Evolutionary conservation across 2,329 filamentous ascomycete genomes (phyloP).

Genomic region (Verticillium tricorpus): DNA sequence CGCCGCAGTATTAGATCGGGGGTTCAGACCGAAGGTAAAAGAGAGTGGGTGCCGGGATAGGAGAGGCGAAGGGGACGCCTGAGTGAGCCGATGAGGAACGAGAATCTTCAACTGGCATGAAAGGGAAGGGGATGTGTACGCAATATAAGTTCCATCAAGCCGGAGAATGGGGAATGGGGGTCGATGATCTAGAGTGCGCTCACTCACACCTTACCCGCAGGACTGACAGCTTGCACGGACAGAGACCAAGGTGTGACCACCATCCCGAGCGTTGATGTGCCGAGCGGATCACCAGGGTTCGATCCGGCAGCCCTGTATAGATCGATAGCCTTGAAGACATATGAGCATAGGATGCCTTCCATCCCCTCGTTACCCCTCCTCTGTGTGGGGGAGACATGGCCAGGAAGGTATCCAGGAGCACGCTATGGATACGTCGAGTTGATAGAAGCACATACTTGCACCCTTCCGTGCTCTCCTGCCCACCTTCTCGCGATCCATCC

Average conservation of each 20-base stretch:
- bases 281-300: not conserved
- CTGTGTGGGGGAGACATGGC: not conserved
- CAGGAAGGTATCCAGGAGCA: not conserved
- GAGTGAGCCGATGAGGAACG: slow-evolving; percentile 1
- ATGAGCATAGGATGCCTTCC: not conserved
- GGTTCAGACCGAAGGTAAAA: not conserved
- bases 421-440: not conserved
- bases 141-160: slow-evolving; percentile 1
- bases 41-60: not conserved
- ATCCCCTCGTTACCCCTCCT: not conserved
- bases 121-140: slow-evolving; percentile 1
- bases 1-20: not conserved
- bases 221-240: not conserved
- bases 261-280: not conserved
- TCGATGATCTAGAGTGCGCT: not conserved
- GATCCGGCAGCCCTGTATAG: slow-evolving; percentile 2
- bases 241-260: not conserved
- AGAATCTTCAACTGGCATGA: slow-evolving; percentile 3
- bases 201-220: not conserved
- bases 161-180: not conserved
- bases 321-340: not conserved
- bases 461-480: not conserved
- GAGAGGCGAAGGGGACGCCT: not conserved
- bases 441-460: not conserved
- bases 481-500: not conserved